A percentile compares a stretch with the other conserved stretches of the same genome.
phyloP scores from a whole-genome alignment of 1,139 yeast genomes.

The Kazachstania sp. region DNA sequence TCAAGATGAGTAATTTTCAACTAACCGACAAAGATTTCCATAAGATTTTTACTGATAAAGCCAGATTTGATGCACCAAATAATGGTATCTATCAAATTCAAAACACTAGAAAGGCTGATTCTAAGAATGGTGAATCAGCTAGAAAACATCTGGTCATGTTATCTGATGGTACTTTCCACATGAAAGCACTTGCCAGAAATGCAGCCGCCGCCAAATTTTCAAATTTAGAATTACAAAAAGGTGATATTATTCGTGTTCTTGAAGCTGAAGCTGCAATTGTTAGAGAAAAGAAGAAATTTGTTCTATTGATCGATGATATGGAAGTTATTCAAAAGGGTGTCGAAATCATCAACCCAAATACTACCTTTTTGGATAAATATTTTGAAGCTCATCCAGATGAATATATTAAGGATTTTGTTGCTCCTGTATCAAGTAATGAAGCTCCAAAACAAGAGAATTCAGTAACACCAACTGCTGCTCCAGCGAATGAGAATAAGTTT shows the following conservation, averaged over 20 bases:
- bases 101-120: constrained; percentile 29
- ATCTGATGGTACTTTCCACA: constrained; percentile 54
- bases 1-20: constrained; percentile 21
- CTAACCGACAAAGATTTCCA: constrained; percentile 25
- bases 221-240: constrained; percentile 39
- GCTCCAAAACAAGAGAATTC: not conserved
- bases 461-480: constrained; percentile 7
- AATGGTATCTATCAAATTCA: constrained; percentile 29
- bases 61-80: constrained; percentile 25
- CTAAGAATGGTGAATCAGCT: constrained; percentile 16
- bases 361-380: constrained; percentile 44
- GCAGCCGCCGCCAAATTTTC: constrained; percentile 46
- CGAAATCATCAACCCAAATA: constrained; percentile 36
- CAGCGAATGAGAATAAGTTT: constrained; percentile 5
- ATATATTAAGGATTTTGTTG: constrained; percentile 1
- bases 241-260: constrained; percentile 30
- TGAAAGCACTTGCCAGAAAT: constrained; percentile 61
- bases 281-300: constrained; percentile 43
- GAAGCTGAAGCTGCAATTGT: constrained; percentile 30
- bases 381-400: constrained; percentile 49
- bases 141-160: constrained; percentile 36
- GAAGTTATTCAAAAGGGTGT: constrained; percentile 39
- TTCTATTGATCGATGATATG: constrained; percentile 46
- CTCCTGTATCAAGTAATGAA: constrained; percentile 10
- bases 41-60: constrained; percentile 23